Evolutionary conservation across 768 basidiomycete species (phyloP).

Genomic region (Strobilomyces confusus): DNA sequence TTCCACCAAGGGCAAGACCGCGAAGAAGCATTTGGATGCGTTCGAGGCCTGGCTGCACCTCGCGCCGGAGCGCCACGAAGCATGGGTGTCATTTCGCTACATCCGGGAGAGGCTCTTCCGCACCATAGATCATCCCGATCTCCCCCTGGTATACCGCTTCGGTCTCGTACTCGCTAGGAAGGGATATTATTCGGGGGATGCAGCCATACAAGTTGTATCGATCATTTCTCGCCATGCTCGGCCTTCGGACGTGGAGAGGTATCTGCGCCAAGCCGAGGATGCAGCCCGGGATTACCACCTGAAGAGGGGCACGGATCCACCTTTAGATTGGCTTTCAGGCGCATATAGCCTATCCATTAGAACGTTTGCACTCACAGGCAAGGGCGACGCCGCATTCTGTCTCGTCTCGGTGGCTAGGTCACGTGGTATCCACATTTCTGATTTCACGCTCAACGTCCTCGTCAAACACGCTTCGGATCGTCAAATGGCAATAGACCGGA

Average conservation of each 20-base stretch:
- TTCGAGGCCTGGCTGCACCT: constrained; percentile 45
- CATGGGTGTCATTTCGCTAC: constrained; percentile 17
- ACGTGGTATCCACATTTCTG: constrained; percentile 30
- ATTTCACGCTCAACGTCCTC: constrained; percentile 34
- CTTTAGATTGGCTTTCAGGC: constrained; percentile 9
- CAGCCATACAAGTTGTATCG: constrained; percentile 29
- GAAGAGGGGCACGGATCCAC: not conserved
- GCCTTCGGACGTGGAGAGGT: constrained; percentile 31
- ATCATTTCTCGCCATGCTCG: constrained; percentile 43
- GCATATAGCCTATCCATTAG: constrained; percentile 40
- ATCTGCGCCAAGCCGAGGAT: constrained; percentile 34
- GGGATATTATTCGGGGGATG: constrained; percentile 35
- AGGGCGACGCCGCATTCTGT: constrained; percentile 40
- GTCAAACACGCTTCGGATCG: constrained; percentile 24
- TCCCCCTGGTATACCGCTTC: constrained; percentile 39
- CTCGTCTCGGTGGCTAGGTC: constrained; percentile 38
- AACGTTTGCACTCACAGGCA: constrained; percentile 36
- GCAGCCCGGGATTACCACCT: constrained; percentile 10
- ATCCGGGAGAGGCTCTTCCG: constrained; percentile 35
- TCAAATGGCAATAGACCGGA: constrained; percentile 5
- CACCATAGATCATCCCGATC: constrained; percentile 26
- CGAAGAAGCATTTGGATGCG: constrained; percentile 11
- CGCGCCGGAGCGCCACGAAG: constrained; percentile 32
- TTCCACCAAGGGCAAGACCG: constrained; percentile 12
- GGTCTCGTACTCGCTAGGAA: constrained; percentile 43